Evolutionary conservation across 2,329 filamentous ascomycete species (phyloP).

Genomic region (Mollisiaceae sp.): DNA sequence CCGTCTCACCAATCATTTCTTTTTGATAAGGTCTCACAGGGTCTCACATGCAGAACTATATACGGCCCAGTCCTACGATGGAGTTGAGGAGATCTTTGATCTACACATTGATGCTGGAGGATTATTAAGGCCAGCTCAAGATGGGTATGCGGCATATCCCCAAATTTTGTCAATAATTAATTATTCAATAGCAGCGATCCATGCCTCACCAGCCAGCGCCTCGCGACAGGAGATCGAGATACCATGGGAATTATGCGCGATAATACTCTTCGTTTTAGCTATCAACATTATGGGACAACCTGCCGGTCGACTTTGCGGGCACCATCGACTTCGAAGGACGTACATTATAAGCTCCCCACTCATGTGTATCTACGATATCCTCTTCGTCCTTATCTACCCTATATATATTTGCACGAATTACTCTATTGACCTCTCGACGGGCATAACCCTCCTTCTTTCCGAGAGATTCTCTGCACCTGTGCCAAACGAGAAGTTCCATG

Average conservation of each 20-base stretch:
- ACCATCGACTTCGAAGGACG: conserved; percentile 7
- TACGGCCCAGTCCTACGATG: conserved; percentile 9
- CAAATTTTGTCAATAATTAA: background rate
- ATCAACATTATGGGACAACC: conserved; percentile 5
- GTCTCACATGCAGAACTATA: conserved; percentile 8
- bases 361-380: conserved; percentile 4
- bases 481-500: conserved; percentile 3
- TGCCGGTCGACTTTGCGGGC: conserved; percentile 4
- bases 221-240: background rate
- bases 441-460: background rate
- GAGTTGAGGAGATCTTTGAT: background rate
- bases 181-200: background rate
- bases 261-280: background rate
- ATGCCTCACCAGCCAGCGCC: background rate
- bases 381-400: conserved; percentile 5
- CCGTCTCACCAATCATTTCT: background rate
- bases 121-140: background rate
- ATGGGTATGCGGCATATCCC: background rate
- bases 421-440: background rate
- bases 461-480: background rate
- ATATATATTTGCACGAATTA: background rate
- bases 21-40: conserved; percentile 9
- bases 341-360: conserved; percentile 1
- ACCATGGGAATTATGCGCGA: background rate
- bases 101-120: background rate